These are phyloP conservation scores for Candida railenensis DNA, from an alignment of 805 yeast genomes.

Conservation along the genomic window DNA sequence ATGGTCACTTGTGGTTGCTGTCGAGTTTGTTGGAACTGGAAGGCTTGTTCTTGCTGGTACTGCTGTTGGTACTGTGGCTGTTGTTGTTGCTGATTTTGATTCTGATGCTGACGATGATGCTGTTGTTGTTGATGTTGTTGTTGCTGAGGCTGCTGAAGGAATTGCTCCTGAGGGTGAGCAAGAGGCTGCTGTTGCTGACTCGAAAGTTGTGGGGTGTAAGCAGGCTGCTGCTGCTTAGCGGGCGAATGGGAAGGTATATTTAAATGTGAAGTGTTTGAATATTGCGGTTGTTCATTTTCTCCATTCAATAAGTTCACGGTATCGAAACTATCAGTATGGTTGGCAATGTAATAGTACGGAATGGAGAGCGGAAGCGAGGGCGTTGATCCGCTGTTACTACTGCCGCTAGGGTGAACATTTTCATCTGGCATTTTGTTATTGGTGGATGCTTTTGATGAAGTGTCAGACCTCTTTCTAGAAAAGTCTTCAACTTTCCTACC, in stretches of 20 bases:
- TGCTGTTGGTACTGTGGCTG: background rate
- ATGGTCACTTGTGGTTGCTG: background rate
- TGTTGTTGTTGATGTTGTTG: background rate
- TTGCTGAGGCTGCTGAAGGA: background rate
- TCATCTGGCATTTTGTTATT: background rate
- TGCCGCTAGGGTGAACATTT: background rate
- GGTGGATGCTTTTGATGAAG: background rate
- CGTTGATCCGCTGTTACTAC: constrained; percentile 15
- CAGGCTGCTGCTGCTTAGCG: background rate
- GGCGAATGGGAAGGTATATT: background rate
- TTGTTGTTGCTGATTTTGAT: background rate
- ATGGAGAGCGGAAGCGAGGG: constrained; percentile 27
- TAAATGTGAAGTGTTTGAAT: constrained; percentile 26
- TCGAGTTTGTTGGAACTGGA: background rate
- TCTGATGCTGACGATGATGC: background rate
- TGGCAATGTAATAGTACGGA: constrained; percentile 24
- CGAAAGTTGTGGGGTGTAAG: background rate
- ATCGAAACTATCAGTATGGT: constrained; percentile 21
- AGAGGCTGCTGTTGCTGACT: background rate
- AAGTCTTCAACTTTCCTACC: background rate
- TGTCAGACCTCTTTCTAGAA: background rate
- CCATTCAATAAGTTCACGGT: constrained; percentile 21
- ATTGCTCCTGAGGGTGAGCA: background rate
- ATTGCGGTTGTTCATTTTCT: constrained; percentile 13
- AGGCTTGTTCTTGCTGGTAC: background rate